A percentile compares a stretch with the other conserved stretches of the same genome.
Evolutionary conservation across 1,139 yeast genomes (phyloP).

Genomic region (Pichia terricola): DNA sequence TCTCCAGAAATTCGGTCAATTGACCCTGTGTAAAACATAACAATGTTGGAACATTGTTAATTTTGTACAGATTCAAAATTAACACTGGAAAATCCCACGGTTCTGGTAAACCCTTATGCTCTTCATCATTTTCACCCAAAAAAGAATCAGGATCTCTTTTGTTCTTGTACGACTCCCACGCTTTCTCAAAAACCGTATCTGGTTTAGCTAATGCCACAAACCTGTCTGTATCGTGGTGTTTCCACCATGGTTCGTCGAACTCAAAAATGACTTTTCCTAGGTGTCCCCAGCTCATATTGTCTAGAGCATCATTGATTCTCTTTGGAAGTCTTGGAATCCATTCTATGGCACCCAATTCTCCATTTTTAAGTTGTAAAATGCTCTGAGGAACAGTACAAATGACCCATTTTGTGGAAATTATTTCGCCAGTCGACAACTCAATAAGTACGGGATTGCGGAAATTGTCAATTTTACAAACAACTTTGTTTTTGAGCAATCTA

Average conservation of each 20-base stretch:
- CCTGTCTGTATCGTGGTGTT: slow-evolving; percentile 34
- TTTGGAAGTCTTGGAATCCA: slow-evolving; percentile 56
- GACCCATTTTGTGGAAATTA: slow-evolving; percentile 37
- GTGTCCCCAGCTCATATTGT: slow-evolving; percentile 53
- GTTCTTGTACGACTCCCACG: not conserved
- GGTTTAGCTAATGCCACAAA: slow-evolving; percentile 38
- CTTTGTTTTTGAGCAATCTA: slow-evolving; percentile 33
- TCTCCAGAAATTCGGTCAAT: slow-evolving; percentile 44
- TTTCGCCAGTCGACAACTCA: slow-evolving; percentile 23
- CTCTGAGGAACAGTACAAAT: slow-evolving; percentile 75
- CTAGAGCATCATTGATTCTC: slow-evolving; percentile 35
- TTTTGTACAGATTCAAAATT: slow-evolving; percentile 35
- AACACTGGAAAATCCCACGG: slow-evolving; percentile 45
- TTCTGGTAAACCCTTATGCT: slow-evolving; percentile 15
- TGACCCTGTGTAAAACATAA: slow-evolving; percentile 62
- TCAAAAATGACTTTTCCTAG: slow-evolving; percentile 73
- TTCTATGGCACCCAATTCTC: slow-evolving; percentile 34
- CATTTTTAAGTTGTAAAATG: slow-evolving; percentile 33
- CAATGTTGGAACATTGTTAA: slow-evolving; percentile 38
- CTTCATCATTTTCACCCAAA: not conserved
- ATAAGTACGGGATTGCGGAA: slow-evolving; percentile 14
- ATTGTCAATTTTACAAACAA: slow-evolving; percentile 36
- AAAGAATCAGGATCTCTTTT: not conserved
- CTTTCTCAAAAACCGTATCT: slow-evolving; percentile 12
- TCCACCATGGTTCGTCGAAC: slow-evolving; percentile 65